Evolutionary conservation across 139 green algal species (phyloP).

Genomic region (Closterium sp.): DNA sequence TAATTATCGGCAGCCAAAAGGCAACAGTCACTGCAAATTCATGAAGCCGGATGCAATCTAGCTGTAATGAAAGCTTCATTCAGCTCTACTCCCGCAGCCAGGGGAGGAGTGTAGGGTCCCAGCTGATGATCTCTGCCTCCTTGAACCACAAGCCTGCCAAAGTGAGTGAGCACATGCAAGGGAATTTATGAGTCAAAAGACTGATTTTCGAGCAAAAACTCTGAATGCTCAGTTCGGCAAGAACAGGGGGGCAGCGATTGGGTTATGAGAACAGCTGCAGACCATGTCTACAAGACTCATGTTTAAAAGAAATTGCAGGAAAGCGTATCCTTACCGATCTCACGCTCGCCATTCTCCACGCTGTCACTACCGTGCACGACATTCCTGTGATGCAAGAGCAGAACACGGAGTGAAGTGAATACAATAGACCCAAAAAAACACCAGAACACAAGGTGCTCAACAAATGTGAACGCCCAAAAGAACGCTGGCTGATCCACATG

Average conservation of each 20-base stretch:
- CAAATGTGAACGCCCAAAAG: not conserved
- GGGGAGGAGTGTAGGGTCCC: not conserved
- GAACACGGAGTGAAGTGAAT: not conserved
- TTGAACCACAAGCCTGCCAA: not conserved
- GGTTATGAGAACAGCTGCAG: no score
- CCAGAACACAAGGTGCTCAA: no score
- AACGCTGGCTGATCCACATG: not conserved
- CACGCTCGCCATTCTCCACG: slow-evolving; percentile 89
- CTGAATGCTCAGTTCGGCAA: not conserved
- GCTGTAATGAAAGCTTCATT: not conserved
- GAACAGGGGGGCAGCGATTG: not conserved
- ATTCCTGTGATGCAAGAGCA: slow-evolving; percentile 65
- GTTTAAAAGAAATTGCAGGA: not conserved
- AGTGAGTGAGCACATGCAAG: no score
- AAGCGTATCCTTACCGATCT: slow-evolving; percentile 68
- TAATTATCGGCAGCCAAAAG: no score
- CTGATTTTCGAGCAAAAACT: not conserved
- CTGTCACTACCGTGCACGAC: slow-evolving; percentile 92
- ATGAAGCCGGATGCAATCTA: not conserved
- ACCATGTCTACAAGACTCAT: no score
- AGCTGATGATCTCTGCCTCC: not conserved
- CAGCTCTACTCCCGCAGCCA: not conserved
- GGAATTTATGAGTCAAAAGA: no score
- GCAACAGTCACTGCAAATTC: not conserved
- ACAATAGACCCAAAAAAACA: no score